Evolutionary conservation across 352 stramenopile genomes (phyloP), one percentile per base, ranked within the genome.

Genomic region (Globisporangium lucens): DNA sequence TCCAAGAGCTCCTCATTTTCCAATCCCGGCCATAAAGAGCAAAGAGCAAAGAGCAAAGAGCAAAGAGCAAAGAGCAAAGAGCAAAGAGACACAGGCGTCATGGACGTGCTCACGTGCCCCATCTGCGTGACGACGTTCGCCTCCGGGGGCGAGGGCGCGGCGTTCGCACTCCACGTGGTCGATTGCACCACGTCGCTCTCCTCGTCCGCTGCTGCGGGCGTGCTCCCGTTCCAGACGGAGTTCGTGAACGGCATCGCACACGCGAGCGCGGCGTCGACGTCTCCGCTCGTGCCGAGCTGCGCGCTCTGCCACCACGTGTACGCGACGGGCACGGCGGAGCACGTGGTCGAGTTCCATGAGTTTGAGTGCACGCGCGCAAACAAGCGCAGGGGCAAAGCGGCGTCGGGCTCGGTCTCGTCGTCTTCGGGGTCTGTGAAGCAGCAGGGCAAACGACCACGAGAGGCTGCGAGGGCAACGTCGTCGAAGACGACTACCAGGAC

Each of bases 261-360:
- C 59, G 30, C 43, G 47, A 58, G 20, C 33, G 35, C 30, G 0
- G 73, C 74, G 8, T 63, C 68, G 38, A 41, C 67, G 53, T 13
- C 65, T 1, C 10, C 71, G 2, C 36, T 62, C 2, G 52, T 69
- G 30, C 55, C 65, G 30, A 78, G 76, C 67, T 95, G 87, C 61
- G 62, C 73, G 24, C 83, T 79, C 43, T 95, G 87, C 56, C 72
- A 84, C 33, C 77, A 84, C 70, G 82, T 91, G 15, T 95, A 92
- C 73, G 69, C 70, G 9, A 74, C 64, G 6, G 73, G 67, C 35
- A 71, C 79, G 27, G 65, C 77, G 46, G 36, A 76, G 33, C 75
- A 89, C 65, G 87, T 91, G 58, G 83, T 93, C 51, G 67, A 75
- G 9, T 92, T 93, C 73, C 87, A 95, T 66, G 82, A 92, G 47